Evolutionary conservation across 441 rosid genomes (phyloP), one percentile per base, ranked within the genome.

Genomic region (Hura crepitans): DNA sequence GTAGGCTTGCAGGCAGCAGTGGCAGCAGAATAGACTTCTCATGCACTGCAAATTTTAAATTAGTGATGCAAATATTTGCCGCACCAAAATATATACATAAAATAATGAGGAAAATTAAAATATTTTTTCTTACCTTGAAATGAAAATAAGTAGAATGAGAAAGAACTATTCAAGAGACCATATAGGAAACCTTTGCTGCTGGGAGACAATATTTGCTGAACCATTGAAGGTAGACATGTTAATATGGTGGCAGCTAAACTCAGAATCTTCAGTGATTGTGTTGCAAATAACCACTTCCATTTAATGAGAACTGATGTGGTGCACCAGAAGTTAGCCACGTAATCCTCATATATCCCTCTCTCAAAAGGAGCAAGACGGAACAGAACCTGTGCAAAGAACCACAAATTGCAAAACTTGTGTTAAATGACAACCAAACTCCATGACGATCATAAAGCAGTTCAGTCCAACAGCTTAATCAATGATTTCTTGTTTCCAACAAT

Each of bases 281-380:
- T 85, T 53, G 88, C 68, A 78, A 87, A 92, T 51, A 87, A 77
- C 67, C 76, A 85, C 80, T 94, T 94, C 97, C 99, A 94, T 82
- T 94, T 94, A 45, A 92, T 79, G 64, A 94, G 72, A 68, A 89
- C 65, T 15, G 96, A 92, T 23, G 92, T 77, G 37, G 94, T 76
- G 77, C 99, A 94, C 99, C 99, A 94, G 79, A 94, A 90, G 80
- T 92, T 92, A 35, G 97, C 97, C 35, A 94, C 97, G 75, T 90
- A 94, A 77, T 92, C 97, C 85, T 94, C 97, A 12, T 90, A 94
- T 85, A 94, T 83, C 56, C 99, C 97, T 75, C 99, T 89, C 80
- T 92, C 94, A 55, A 92, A 94, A 47, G 98, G 99, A 78, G 96
- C 97, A 75, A 92, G 93, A 68, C 92, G 94, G 54, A 85, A 85